These are phyloP conservation scores for Favolaschia claudopus DNA, from an alignment of 768 basidiomycete species.

Conservation along the genomic window DNA sequence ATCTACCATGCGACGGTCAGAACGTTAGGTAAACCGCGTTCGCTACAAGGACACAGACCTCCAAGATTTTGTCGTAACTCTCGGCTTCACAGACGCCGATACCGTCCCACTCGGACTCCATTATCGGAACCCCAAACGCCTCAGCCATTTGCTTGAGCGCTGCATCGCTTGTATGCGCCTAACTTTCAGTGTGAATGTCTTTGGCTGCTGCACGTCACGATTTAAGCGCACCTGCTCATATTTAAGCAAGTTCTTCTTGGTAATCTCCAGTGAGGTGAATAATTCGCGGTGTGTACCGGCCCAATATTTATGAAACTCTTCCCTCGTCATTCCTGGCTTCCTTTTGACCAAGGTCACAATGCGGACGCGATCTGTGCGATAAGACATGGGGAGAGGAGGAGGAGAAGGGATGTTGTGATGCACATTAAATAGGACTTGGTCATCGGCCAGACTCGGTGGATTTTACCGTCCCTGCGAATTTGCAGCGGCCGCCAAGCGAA, in stretches of 20 bases:
- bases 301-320: slow-evolving; percentile 43
- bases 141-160: neutral
- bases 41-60: too few species aligned
- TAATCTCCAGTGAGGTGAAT: slow-evolving; percentile 39
- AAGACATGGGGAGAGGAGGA: too few species aligned
- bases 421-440: too few species aligned
- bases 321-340: slow-evolving; percentile 33
- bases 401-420: too few species aligned
- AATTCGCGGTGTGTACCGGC: slow-evolving; percentile 34
- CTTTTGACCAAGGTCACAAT: slow-evolving; percentile 36
- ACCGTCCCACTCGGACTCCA: slow-evolving; percentile 13
- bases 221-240: slow-evolving; percentile 44
- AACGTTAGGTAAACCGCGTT: neutral
- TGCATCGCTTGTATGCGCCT: slow-evolving; percentile 3
- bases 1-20: neutral
- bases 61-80: slow-evolving; percentile 12
- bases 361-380: slow-evolving; percentile 39
- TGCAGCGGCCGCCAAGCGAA: too few species aligned
- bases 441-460: too few species aligned
- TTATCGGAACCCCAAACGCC: neutral
- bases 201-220: too few species aligned
- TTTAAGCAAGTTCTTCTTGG: slow-evolving; percentile 41
- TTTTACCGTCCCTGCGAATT: too few species aligned
- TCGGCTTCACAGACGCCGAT: slow-evolving; percentile 11
- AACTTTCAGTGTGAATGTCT: neutral